Percentiles rank a stretch among this genome's conserved stretches.
phyloP scores from a whole-genome alignment of 1,139 yeast species.

The Torulaspora pretoriensis region DNA sequence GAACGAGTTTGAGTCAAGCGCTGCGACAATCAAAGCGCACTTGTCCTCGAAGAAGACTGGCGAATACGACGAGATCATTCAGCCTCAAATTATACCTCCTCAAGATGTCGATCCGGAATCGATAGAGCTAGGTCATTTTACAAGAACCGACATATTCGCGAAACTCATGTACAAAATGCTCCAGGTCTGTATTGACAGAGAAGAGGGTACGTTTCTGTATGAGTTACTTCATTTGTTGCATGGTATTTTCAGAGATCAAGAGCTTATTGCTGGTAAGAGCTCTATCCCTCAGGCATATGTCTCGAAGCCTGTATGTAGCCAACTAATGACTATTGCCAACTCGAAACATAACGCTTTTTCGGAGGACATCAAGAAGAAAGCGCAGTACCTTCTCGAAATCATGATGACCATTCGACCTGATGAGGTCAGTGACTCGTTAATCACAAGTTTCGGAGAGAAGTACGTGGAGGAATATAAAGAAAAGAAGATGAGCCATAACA shows the following conservation, averaged over 20 bases:
- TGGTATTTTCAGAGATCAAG: constrained; percentile 58
- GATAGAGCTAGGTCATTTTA: constrained; percentile 45
- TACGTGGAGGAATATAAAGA: constrained; percentile 48
- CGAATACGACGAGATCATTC: constrained; percentile 45
- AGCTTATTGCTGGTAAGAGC: constrained; percentile 39
- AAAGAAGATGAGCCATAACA: constrained; percentile 43
- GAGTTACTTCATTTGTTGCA: constrained; percentile 64
- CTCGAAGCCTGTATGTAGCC: constrained; percentile 52
- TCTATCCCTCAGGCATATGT: constrained; percentile 46
- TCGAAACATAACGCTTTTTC: constrained; percentile 43
- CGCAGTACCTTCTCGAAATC: constrained; percentile 50
- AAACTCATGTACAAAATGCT: constrained; percentile 55
- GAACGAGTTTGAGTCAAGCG: constrained; percentile 44
- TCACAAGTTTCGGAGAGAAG: constrained; percentile 55
- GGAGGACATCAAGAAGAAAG: constrained; percentile 47
- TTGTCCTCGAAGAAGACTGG: constrained; percentile 38
- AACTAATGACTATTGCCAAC: constrained; percentile 49
- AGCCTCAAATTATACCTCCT: constrained; percentile 39
- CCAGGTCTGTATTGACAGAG: constrained; percentile 46
- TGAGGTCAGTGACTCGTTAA: constrained; percentile 47
- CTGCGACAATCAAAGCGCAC: constrained; percentile 37
- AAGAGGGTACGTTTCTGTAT: constrained; percentile 52
- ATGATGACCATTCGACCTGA: constrained; percentile 47
- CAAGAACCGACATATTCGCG: constrained; percentile 51
- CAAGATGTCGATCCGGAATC: constrained; percentile 34